Evolutionary conservation across 2,329 filamentous ascomycete genomes (phyloP), one percentile per base, ranked within the genome.

Genomic region (Fusarium algeriense): DNA sequence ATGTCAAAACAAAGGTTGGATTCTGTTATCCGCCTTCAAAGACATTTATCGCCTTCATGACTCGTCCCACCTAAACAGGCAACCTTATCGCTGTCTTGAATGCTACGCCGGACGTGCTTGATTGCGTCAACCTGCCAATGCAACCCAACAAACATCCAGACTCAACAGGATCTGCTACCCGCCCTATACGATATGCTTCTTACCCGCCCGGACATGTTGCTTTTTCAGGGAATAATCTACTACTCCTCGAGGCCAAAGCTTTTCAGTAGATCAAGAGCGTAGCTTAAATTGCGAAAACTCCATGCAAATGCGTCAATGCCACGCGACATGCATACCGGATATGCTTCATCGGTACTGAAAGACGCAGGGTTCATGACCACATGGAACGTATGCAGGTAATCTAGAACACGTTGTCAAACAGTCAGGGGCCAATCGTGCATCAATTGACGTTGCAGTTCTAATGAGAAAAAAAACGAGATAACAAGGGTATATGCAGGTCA

Each of bases 371-470:
- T 15, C 61, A 48, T 38, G 58, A 7, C 60, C 64, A 26, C 60
- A 71, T 20, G 64, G 64, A 7, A 64, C 57, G 8, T 63, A 68
- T 46, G 60, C 61, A 12, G 20, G 64, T 8, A 62, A 71, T 40
- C 60, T 72, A n/a, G 68, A 71, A 41, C 64, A 71, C 26, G 17
- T 71, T 71, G 54, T 69, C 49, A 71, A 69, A 26, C 45, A 69
- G 13, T 30, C 70, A 4, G 68, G 55, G 2, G 60, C 67, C 43
- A 41, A 13, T n/a, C 23, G 17, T 40, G 55, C 35, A 23, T 34
- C 34, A 38, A 28, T 50, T 28, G n/a, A 52, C 9, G 55, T 41
- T 26, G n/a, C 35, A 40, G 14, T 23, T 26, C 15, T n/a, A 34
- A 52, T 38, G 17, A 52, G 13, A 8, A 7, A 32, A 32, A 23